A percentile compares a stretch with the other conserved stretches of the same genome.
These are phyloP conservation scores for Daldinia decipiens DNA, from an alignment of 495 filamentous ascomycete species.

Conservation along the genomic window DNA sequence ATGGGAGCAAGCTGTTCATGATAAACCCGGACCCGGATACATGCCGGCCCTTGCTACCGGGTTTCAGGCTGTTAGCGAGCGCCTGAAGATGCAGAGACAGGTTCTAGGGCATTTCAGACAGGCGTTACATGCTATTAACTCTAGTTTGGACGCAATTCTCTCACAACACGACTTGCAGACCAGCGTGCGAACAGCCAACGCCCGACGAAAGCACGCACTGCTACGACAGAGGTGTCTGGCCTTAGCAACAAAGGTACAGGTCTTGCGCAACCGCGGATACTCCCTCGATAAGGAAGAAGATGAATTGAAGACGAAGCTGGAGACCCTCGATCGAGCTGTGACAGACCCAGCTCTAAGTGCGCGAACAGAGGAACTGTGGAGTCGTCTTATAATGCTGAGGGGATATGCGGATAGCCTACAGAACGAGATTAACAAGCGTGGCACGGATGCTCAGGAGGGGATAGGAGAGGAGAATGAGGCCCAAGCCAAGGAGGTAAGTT, in stretches of 20 bases:
- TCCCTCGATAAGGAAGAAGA: slow-evolving; percentile 92
- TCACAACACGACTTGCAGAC: slow-evolving; percentile 84
- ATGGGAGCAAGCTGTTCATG: slow-evolving; percentile 92
- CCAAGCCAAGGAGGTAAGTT: slow-evolving; percentile 81
- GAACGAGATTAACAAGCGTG: slow-evolving; percentile 76
- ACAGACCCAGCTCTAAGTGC: slow-evolving; percentile 87
- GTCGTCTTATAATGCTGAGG: slow-evolving; percentile 84
- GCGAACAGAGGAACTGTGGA: slow-evolving; percentile 95
- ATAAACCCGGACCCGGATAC: slow-evolving; percentile 80
- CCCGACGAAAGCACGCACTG: slow-evolving; percentile 79
- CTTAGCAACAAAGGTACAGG: slow-evolving; percentile 90
- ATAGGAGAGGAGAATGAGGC: slow-evolving; percentile 66
- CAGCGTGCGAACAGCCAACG: slow-evolving; percentile 80
- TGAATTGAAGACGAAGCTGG: slow-evolving; percentile 84
- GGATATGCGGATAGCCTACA: slow-evolving; percentile 82
- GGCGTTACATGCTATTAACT: slow-evolving; percentile 92
- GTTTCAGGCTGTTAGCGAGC: slow-evolving; percentile 71
- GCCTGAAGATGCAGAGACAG: slow-evolving; percentile 79
- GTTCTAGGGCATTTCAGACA: slow-evolving; percentile 76
- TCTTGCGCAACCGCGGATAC: slow-evolving; percentile 90
- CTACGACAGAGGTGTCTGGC: slow-evolving; percentile 83
- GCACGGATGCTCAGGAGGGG: slow-evolving; percentile 65
- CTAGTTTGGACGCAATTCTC: slow-evolving; percentile 78
- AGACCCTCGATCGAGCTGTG: slow-evolving; percentile 75
- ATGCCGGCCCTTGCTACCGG: slow-evolving; percentile 73